Evolutionary conservation across 345 rosid species (phyloP).

Genomic region (Gossypium anomalum): DNA sequence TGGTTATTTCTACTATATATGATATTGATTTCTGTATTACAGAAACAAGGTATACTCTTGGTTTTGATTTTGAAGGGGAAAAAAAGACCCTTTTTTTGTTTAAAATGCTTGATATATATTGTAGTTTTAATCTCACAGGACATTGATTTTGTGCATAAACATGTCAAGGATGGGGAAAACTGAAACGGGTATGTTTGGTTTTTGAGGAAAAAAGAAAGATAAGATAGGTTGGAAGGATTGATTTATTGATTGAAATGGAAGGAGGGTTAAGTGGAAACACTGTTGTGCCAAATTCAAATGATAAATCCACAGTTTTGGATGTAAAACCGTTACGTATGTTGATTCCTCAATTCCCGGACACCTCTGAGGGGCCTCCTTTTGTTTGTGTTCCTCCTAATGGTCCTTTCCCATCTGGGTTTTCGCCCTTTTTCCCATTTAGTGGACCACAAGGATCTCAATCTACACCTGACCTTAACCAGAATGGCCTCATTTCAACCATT

Average conservation of each 20-base stretch:
- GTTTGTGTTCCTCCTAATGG: background rate
- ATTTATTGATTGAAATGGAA: constrained; percentile 10
- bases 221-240: background rate
- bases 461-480: background rate
- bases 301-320: constrained; percentile 69
- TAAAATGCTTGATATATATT: background rate
- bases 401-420: background rate
- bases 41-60: background rate
- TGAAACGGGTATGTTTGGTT: background rate
- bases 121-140: background rate
- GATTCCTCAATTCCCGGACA: constrained; percentile 29
- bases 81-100: background rate
- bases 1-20: background rate
- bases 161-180: background rate
- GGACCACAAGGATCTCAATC: background rate
- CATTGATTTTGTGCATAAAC: background rate
- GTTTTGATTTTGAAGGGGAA: background rate
- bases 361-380: background rate
- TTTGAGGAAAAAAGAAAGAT: background rate
- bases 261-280: background rate
- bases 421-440: background rate
- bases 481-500: background rate
- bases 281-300: constrained; percentile 18
- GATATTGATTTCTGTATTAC: background rate
- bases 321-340: constrained; percentile 66